phyloP scores from a whole-genome alignment of 495 filamentous ascomycete genomes.

The Penicillium bialowiezense region DNA sequence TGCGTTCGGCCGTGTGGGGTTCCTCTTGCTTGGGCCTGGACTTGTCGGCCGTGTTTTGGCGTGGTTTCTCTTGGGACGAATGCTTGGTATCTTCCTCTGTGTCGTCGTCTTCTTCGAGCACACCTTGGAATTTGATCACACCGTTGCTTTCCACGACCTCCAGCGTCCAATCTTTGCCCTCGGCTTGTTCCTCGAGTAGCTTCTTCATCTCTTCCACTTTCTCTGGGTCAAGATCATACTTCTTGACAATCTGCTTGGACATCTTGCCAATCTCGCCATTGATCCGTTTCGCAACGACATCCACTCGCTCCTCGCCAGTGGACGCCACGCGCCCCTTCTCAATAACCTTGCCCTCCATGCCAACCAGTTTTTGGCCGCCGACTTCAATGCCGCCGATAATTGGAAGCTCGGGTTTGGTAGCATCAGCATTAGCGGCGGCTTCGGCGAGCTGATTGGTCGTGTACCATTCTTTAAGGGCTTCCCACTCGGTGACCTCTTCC shows the following conservation, averaged over 20 bases:
- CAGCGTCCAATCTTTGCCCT: slow-evolving; percentile 47
- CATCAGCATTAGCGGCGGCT: slow-evolving; percentile 13
- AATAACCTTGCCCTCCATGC: slow-evolving; percentile 52
- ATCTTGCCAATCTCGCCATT: slow-evolving; percentile 54
- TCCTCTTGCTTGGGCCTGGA: not conserved
- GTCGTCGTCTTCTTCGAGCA: slow-evolving; percentile 32
- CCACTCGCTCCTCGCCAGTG: slow-evolving; percentile 40
- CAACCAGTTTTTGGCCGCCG: slow-evolving; percentile 56
- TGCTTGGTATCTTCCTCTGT: no score
- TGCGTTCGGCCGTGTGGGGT: slow-evolving; percentile 14
- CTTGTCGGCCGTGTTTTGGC: not conserved
- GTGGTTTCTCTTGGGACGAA: not conserved
- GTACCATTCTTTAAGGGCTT: slow-evolving; percentile 46
- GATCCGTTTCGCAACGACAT: slow-evolving; percentile 53
- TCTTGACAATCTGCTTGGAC: slow-evolving; percentile 60
- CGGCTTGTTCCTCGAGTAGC: slow-evolving; percentile 43
- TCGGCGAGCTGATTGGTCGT: slow-evolving; percentile 35
- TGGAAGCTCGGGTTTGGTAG: slow-evolving; percentile 27
- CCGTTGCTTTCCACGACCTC: slow-evolving; percentile 46
- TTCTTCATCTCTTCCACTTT: slow-evolving; percentile 62
- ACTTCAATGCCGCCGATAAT: slow-evolving; percentile 60
- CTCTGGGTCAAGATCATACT: slow-evolving; percentile 66
- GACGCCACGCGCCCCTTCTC: slow-evolving; percentile 49
- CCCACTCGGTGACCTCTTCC: slow-evolving; percentile 59
- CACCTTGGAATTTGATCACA: slow-evolving; percentile 47